phyloP scores from a whole-genome alignment of 78 protist genomes.

The Pigoraptor vietnamica region DNA sequence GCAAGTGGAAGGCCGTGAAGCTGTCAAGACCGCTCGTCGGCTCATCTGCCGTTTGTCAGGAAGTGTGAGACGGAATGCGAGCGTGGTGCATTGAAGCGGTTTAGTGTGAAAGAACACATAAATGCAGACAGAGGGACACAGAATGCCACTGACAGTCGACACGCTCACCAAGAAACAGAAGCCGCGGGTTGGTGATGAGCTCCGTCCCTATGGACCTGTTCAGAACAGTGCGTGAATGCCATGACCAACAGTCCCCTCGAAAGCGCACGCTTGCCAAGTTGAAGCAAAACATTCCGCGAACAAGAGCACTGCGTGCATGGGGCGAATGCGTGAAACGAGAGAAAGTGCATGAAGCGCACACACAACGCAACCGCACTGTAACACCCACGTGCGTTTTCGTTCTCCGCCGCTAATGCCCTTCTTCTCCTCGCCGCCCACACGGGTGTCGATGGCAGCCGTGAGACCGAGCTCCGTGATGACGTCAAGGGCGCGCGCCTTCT shows the following conservation, averaged over 20 bases:
- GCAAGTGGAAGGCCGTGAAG: not conserved
- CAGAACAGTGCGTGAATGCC: no score
- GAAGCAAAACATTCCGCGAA: no score
- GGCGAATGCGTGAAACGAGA: no score
- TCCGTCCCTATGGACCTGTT: conserved; percentile 65
- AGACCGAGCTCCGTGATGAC: conserved; percentile 38
- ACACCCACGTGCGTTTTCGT: no score
- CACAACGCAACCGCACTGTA: no score
- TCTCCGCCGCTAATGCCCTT: conserved; percentile 75
- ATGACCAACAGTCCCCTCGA: no score
- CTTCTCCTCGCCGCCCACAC: conserved; percentile 40
- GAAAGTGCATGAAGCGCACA: no score
- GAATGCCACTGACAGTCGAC: not conserved
- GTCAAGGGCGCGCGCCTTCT: not conserved
- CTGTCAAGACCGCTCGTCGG: conserved; percentile 13
- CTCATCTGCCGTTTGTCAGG: not conserved
- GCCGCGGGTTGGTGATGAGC: conserved; percentile 1
- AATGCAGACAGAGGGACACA: not conserved
- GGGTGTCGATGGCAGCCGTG: conserved; percentile 10
- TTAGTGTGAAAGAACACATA: not conserved
- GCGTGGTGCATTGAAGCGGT: no score
- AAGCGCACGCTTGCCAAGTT: no score
- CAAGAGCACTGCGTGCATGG: no score
- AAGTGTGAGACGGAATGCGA: no score
- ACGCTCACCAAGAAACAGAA: conserved; percentile 28